Percentiles rank a stretch among this genome's conserved stretches.
These are phyloP conservation scores for Leccinum ochraceum DNA, from an alignment of 768 basidiomycete genomes.

Conservation along the genomic window DNA sequence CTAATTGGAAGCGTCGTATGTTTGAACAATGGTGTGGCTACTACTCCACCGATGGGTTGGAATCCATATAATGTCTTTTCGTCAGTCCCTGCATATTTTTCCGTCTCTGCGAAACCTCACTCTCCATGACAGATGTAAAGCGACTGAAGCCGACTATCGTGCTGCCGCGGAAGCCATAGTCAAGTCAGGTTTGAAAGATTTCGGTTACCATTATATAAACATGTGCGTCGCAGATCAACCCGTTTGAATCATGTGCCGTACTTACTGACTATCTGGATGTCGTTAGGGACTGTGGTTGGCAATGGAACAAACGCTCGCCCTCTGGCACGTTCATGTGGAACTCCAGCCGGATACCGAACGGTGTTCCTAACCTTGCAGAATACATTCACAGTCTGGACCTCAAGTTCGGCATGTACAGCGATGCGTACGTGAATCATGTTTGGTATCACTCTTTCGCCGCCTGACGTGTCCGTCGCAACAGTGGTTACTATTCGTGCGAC, in stretches of 20 bases:
- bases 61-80: slow-evolving; percentile 18
- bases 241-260: neutral
- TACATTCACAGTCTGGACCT: slow-evolving; percentile 14
- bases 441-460: neutral
- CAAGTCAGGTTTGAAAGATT: neutral
- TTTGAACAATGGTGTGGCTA: slow-evolving; percentile 14
- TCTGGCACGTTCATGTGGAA: slow-evolving; percentile 13
- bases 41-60: slow-evolving; percentile 19
- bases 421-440: slow-evolving; percentile 10
- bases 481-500: slow-evolving; percentile 16
- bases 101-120: neutral
- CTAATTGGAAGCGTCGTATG: neutral
- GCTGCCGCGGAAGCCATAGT: slow-evolving; percentile 9
- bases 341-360: slow-evolving; percentile 8
- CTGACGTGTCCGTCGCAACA: neutral
- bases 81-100: neutral
- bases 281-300: slow-evolving; percentile 18
- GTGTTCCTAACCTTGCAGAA: slow-evolving; percentile 12
- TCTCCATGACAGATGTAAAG: slow-evolving; percentile 6
- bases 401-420: slow-evolving; percentile 11
- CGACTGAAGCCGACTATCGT: slow-evolving; percentile 8
- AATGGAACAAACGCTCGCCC: slow-evolving; percentile 2
- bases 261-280: neutral
- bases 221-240: slow-evolving; percentile 1
- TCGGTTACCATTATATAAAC: slow-evolving; percentile 14